Evolutionary conservation across 352 stramenopile genomes (phyloP).

Genomic region (Globisporangium cederbergense): DNA sequence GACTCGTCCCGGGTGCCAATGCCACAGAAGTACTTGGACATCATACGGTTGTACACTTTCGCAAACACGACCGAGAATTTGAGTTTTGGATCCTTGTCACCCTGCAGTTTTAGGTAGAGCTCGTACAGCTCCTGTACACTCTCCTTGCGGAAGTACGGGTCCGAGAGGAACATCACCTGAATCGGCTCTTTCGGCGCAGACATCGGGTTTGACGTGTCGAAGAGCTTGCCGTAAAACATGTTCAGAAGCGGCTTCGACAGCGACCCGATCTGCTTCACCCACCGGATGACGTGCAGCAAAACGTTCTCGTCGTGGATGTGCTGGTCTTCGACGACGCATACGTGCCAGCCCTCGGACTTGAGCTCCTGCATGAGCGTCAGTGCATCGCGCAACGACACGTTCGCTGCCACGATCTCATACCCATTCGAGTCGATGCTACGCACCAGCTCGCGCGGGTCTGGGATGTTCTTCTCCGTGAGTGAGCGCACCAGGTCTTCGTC

Average conservation of each 20-base stretch:
- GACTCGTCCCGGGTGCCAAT: constrained; percentile 89
- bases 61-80: constrained; percentile 89
- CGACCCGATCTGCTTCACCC: constrained; percentile 65
- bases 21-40: constrained; percentile 86
- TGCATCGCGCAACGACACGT: constrained; percentile 55
- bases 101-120: constrained; percentile 93
- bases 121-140: constrained; percentile 89
- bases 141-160: constrained; percentile 94
- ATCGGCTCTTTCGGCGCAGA: constrained; percentile 67
- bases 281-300: constrained; percentile 60
- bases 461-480: constrained; percentile 75
- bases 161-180: constrained; percentile 89
- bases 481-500: constrained; percentile 96
- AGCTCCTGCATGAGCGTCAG: constrained; percentile 75
- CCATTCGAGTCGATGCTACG: constrained; percentile 73
- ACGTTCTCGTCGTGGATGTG: constrained; percentile 75
- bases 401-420: constrained; percentile 56
- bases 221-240: constrained; percentile 70
- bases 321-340: constrained; percentile 70
- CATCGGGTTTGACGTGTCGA: constrained; percentile 31
- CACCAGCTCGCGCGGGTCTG: constrained; percentile 53
- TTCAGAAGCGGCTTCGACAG: constrained; percentile 60
- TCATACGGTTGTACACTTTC: constrained; percentile 83
- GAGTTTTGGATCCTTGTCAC: constrained; percentile 93
- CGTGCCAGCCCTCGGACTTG: constrained; percentile 77